A percentile compares a stretch with the other conserved stretches of the same genome.
Evolutionary conservation across 2,329 filamentous ascomycete species (phyloP).

Genomic region (Exserohilum rostratum): DNA sequence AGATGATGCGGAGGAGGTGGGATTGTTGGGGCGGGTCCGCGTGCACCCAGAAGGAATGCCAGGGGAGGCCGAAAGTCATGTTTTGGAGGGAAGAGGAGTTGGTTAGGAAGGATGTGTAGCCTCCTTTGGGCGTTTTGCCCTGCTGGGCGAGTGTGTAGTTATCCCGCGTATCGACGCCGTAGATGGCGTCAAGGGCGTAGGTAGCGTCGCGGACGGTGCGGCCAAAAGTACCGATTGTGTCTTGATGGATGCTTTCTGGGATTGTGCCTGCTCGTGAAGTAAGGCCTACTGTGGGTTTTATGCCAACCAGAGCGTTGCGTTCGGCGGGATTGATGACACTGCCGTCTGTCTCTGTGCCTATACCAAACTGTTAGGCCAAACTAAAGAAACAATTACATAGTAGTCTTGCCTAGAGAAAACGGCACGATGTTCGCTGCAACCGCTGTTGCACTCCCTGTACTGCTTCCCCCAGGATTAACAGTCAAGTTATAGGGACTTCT

Average conservation of each 20-base stretch:
- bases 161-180: constrained; percentile 66
- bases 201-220: constrained; percentile 72
- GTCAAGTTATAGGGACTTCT: constrained; percentile 69
- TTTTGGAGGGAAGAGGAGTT: constrained; percentile 61
- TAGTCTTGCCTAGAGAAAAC: constrained; percentile 64
- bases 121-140: constrained; percentile 59
- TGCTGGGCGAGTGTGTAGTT: constrained; percentile 68
- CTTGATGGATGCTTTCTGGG: constrained; percentile 70
- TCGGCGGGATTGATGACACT: constrained; percentile 72
- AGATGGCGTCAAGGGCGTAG: constrained; percentile 70
- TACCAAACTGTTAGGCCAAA: neutral
- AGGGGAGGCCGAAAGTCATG: constrained; percentile 73
- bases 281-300: constrained; percentile 77
- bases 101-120: constrained; percentile 64
- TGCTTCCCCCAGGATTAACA: constrained; percentile 69
- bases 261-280: constrained; percentile 66
- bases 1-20: constrained; percentile 58
- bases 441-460: constrained; percentile 68
- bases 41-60: constrained; percentile 72
- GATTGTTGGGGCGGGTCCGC: constrained; percentile 62
- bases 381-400: neutral
- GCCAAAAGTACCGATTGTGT: constrained; percentile 71
- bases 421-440: constrained; percentile 68
- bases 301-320: constrained; percentile 71
- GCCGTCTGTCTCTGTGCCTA: constrained; percentile 71